Base-by-base conservation (phyloP, 129 eudicot genomes). In the Centella asiatica region DNA sequence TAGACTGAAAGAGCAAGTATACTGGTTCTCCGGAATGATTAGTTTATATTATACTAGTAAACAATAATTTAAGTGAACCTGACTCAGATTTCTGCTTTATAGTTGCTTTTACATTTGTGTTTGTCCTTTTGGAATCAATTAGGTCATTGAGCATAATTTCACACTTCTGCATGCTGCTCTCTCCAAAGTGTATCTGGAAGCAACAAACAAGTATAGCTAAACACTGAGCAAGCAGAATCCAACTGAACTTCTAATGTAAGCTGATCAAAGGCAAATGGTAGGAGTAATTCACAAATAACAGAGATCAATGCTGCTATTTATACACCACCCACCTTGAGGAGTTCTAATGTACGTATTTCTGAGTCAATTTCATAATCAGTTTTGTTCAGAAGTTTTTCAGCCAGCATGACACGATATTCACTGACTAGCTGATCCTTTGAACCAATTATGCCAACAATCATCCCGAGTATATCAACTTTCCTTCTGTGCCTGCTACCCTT, bases 141-240 rank as follows among this genome's bases (percentile, higher is more conserved):
- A 92, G 77, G 81, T 92, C 96, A 87, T 87, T 92, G 44, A 92
- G 98, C 98, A 92, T 92, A 73, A 92, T 87, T 75, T 92, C 98
- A 76, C 98, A 92, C 74, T 69, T 84, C 79, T 92, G 98, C 98
- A 92, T 87, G 81, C 95, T 84, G 77, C 83, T 82, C 81, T 92
- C 98, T 58, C 98, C 98, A 87, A 92, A 87, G 82, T 92, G 98
- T 73, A 92, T 92, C 98, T 87, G 75, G 51, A 76, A 49, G 68
- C 23, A 17, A 74, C 20, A 68, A 51, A 49, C 57, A 17, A 58
- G 28, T n/a, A n/a, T n/a, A 24, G 23, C 49, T 32, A 14, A 61
- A 61, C 50, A 66, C 42, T 3, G 50, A 62, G 28, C 33, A 29
- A 45, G 15, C 23, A 2, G 34, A 46, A 63, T 23, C 53, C 5